These are phyloP conservation scores for Tardiomyces blankii DNA, from an alignment of 1,139 yeast species.

Conservation along the genomic window DNA sequence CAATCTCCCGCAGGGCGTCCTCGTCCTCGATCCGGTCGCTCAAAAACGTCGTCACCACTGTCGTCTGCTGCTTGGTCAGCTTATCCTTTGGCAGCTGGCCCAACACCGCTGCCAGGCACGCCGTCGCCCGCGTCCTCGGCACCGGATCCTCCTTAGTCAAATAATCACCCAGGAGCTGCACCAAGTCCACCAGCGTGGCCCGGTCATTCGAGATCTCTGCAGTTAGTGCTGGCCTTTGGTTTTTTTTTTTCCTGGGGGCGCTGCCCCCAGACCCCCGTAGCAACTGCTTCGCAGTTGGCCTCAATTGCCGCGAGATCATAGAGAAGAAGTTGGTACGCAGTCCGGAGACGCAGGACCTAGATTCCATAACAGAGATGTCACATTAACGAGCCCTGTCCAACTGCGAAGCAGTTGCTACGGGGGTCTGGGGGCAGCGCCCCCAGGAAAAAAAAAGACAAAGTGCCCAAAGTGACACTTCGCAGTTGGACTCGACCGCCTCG, in stretches of 20 bases:
- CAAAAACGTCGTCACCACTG: conserved; percentile 56
- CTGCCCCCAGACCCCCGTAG: too few species aligned
- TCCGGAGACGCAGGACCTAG: too few species aligned
- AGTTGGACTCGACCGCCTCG: too few species aligned
- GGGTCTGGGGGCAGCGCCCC: too few species aligned
- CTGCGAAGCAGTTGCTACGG: too few species aligned
- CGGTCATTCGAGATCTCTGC: conserved; percentile 13
- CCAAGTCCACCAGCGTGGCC: conserved; percentile 40
- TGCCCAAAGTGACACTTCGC: too few species aligned
- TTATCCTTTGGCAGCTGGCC: conserved; percentile 26
- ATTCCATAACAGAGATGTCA: too few species aligned
- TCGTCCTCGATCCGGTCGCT: conserved; percentile 58
- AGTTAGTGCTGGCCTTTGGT: neutral
- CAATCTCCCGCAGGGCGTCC: conserved; percentile 39
- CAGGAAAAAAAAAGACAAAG: too few species aligned
- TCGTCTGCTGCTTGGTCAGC: conserved; percentile 46
- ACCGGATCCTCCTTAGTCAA: conserved; percentile 58
- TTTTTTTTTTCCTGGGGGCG: neutral
- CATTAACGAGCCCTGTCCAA: too few species aligned
- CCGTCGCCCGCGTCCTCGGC: conserved; percentile 41
- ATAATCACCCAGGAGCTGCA: conserved; percentile 44
- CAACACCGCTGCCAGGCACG: conserved; percentile 48
- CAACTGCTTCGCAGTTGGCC: too few species aligned
- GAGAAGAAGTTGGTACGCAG: too few species aligned
- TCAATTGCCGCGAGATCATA: too few species aligned